Percentiles rank a stretch among this genome's conserved stretches.
phyloP scores from a whole-genome alignment of 2,329 filamentous ascomycete genomes.

The Diaporthe destruens region DNA sequence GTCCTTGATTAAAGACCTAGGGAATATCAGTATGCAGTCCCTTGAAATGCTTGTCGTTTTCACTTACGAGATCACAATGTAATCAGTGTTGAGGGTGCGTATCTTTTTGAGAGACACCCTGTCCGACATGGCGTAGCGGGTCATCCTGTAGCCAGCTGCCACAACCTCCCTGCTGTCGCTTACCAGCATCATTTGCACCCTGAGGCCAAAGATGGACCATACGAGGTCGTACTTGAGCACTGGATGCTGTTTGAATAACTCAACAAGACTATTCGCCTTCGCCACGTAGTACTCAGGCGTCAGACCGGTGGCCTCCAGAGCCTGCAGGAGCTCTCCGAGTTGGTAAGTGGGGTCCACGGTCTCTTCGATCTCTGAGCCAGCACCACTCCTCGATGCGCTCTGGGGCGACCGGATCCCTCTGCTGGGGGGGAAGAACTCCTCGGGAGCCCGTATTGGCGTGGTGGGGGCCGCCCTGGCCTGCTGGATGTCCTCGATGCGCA shows the following conservation, averaged over 20 bases:
- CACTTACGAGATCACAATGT: conserved; percentile 80
- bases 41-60: too few species aligned
- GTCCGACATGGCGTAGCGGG: conserved; percentile 94
- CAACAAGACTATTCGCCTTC: conserved; percentile 91
- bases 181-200: conserved; percentile 95
- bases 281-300: conserved; percentile 95
- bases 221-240: conserved; percentile 96
- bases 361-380: conserved; percentile 74
- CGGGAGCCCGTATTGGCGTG: conserved; percentile 66
- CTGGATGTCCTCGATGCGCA: conserved; percentile 72
- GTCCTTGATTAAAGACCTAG: conserved; percentile 88
- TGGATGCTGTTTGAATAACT: conserved; percentile 93
- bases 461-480: conserved; percentile 62
- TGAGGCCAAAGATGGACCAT: conserved; percentile 93
- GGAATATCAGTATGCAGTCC: conserved; percentile 32
- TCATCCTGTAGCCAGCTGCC: conserved; percentile 92
- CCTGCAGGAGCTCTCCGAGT: conserved; percentile 89
- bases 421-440: conserved; percentile 60
- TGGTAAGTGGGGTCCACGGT: conserved; percentile 88
- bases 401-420: conserved; percentile 68
- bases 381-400: conserved; percentile 66
- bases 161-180: conserved; percentile 97
- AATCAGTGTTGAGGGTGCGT: conserved; percentile 88
- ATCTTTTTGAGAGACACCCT: conserved; percentile 90
- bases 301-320: conserved; percentile 88